A percentile compares a stretch with the other conserved stretches of the same genome.
These are phyloP conservation scores for Nannochloris sp. DNA, from an alignment of 139 green algal species.

Conservation along the genomic window DNA sequence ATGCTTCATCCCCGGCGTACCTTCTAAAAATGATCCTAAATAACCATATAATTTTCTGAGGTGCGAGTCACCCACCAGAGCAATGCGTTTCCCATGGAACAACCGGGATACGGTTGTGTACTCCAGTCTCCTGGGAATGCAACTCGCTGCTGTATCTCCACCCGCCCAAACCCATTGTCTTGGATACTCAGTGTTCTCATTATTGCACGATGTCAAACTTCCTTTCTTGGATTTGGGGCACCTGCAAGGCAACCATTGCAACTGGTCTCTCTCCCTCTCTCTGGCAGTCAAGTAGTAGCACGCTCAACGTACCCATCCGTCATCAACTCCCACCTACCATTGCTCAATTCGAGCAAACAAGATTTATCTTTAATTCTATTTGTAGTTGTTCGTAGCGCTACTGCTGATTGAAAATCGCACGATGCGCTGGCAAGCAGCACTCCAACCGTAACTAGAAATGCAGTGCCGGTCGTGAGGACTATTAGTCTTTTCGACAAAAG, in stretches of 20 bases:
- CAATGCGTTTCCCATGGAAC: not conserved
- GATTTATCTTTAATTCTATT: not conserved
- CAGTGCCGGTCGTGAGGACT: no score
- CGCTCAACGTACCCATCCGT: not conserved
- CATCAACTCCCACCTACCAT: not conserved
- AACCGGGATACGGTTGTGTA: not conserved
- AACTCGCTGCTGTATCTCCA: not conserved
- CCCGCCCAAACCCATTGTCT: not conserved
- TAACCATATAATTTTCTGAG: conserved; percentile 1
- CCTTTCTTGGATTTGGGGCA: not conserved
- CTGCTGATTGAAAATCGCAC: not conserved
- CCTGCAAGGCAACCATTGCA: not conserved
- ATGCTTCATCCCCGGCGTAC: not conserved
- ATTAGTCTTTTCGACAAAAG: no score
- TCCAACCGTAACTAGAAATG: not conserved
- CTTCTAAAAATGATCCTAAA: conserved; percentile 1
- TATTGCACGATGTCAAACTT: not conserved
- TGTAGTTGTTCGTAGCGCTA: not conserved
- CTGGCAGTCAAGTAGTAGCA: no score
- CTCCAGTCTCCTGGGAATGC: not conserved
- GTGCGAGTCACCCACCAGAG: not conserved
- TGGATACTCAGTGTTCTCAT: not conserved
- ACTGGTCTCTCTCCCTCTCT: no score
- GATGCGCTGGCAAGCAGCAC: not conserved
- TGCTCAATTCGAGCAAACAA: conserved; percentile 1